Percentiles rank a stretch among this genome's conserved stretches.
Conservation (phyloP, 148 eudicot species). For the Vaccinium darrowii region DNA sequence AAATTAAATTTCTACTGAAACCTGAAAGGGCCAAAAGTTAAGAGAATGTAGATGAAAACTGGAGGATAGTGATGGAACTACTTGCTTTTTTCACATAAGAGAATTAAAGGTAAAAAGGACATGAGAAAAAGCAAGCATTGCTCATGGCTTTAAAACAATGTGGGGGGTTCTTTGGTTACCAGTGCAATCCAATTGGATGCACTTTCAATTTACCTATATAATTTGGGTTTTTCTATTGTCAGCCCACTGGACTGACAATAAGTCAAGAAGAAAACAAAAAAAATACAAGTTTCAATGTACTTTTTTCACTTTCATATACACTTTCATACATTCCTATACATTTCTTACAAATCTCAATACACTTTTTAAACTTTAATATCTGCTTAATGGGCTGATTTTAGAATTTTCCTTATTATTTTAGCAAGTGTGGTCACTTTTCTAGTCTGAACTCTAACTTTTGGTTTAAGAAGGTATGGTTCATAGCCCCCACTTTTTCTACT, state of each 20-base stretch:
- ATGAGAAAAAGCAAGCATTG: slow-evolving; percentile 4
- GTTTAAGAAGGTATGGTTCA: not conserved
- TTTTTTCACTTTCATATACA: no score
- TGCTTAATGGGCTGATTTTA: no score
- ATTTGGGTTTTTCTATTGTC: no score
- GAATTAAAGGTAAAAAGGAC: not conserved
- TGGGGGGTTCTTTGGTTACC: slow-evolving; percentile 2
- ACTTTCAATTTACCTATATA: not conserved
- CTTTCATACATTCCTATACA: no score
- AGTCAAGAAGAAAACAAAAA: no score
- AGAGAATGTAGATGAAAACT: not conserved
- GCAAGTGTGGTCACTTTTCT: not conserved
- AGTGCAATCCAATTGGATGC: slow-evolving; percentile 11
- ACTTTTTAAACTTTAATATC: no score
- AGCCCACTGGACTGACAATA: no score
- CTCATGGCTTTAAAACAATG: slow-evolving; percentile 11
- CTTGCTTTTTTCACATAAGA: slow-evolving; percentile 7
- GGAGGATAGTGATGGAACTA: not conserved
- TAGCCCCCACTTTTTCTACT: not conserved
- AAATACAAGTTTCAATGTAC: no score
- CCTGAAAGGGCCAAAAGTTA: not conserved
- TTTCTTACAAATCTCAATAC: no score
- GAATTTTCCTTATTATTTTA: no score
- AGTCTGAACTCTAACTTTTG: not conserved
- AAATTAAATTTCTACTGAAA: not conserved